Percentiles rank a stretch among this genome's conserved stretches.
phyloP scores from a whole-genome alignment of 2,329 filamentous ascomycete species.

The Mycosphaerella sp. region DNA sequence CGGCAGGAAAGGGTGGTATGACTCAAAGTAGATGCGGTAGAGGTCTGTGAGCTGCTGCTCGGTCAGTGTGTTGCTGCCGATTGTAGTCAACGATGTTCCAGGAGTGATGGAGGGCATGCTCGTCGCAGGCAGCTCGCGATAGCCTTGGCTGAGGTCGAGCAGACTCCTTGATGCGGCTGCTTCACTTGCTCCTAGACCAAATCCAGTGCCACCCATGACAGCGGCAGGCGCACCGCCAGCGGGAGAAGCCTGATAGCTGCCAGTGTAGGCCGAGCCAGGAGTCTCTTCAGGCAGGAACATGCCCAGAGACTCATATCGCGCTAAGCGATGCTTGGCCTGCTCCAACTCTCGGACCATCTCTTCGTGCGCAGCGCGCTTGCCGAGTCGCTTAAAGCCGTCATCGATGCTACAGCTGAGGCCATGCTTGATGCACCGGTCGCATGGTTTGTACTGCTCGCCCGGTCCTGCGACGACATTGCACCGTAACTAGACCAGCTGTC shows the following conservation, averaged over 20 bases:
- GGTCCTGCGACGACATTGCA: slow-evolving; percentile 80
- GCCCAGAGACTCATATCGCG: slow-evolving; percentile 30
- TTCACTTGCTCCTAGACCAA: slow-evolving; percentile 34
- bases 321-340: slow-evolving; percentile 36
- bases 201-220: slow-evolving; percentile 25
- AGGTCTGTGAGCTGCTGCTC: slow-evolving; percentile 47
- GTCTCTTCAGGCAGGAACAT: slow-evolving; percentile 25
- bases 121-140: slow-evolving; percentile 36
- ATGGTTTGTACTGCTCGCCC: slow-evolving; percentile 56
- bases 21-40: slow-evolving; percentile 68
- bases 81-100: slow-evolving; percentile 53
- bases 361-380: slow-evolving; percentile 75
- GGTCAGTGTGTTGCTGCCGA: slow-evolving; percentile 42
- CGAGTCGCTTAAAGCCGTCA: slow-evolving; percentile 77
- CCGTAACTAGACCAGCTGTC: slow-evolving; percentile 52
- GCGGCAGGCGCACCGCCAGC: slow-evolving; percentile 25
- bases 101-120: slow-evolving; percentile 48
- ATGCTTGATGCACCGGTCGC: slow-evolving; percentile 70
- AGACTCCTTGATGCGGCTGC: slow-evolving; percentile 35
- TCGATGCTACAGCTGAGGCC: slow-evolving; percentile 81
- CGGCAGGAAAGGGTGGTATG: slow-evolving; percentile 71
- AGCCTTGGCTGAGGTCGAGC: slow-evolving; percentile 36
- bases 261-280: slow-evolving; percentile 19
- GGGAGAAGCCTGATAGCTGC: slow-evolving; percentile 25
- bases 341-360: slow-evolving; percentile 84